A percentile compares a stretch with the other conserved stretches of the same genome.
Evolutionary conservation across 495 filamentous ascomycete species (phyloP).

Genomic region (Hypoxylon intermedium): DNA sequence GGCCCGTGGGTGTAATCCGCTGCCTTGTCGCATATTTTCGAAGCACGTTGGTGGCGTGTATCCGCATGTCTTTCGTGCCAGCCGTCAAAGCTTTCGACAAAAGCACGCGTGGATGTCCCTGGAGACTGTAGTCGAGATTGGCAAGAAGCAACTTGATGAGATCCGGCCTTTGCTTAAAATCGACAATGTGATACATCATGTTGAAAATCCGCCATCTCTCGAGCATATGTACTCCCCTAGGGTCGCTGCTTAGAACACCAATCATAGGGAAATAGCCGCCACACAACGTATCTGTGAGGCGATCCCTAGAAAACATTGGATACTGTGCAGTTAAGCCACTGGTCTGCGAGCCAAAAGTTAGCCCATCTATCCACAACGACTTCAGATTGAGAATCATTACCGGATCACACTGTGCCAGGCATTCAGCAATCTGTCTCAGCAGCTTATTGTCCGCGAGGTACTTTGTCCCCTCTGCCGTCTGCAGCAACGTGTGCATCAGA

Average conservation of each 20-base stretch:
- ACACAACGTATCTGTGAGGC: conserved; percentile 82
- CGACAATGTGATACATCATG: conserved; percentile 98
- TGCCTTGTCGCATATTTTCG: conserved; percentile 77
- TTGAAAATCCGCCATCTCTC: conserved; percentile 97
- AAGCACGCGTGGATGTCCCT: conserved; percentile 87
- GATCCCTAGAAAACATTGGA: conserved; percentile 84
- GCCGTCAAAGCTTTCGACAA: conserved; percentile 91
- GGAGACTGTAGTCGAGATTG: conserved; percentile 87
- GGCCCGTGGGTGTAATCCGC: conserved; percentile 46
- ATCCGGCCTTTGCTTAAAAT: conserved; percentile 87
- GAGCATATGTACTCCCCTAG: conserved; percentile 84
- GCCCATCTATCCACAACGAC: conserved; percentile 8
- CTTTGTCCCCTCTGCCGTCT: conserved; percentile 79
- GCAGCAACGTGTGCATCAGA: conserved; percentile 82
- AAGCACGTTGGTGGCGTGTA: conserved; percentile 81
- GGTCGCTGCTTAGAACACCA: conserved; percentile 81
- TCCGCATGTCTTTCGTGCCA: conserved; percentile 88
- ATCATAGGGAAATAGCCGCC: conserved; percentile 94
- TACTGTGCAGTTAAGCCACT: conserved; percentile 88
- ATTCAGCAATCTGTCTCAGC: conserved; percentile 90
- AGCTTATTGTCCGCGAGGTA: conserved; percentile 93
- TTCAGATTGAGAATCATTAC: conserved; percentile 44
- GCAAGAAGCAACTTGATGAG: conserved; percentile 83
- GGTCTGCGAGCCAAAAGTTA: conserved; percentile 57
- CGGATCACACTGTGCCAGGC: conserved; percentile 87